phyloP scores from a whole-genome alignment of 352 stramenopile species.

The Phytophthora boehmeriae region DNA sequence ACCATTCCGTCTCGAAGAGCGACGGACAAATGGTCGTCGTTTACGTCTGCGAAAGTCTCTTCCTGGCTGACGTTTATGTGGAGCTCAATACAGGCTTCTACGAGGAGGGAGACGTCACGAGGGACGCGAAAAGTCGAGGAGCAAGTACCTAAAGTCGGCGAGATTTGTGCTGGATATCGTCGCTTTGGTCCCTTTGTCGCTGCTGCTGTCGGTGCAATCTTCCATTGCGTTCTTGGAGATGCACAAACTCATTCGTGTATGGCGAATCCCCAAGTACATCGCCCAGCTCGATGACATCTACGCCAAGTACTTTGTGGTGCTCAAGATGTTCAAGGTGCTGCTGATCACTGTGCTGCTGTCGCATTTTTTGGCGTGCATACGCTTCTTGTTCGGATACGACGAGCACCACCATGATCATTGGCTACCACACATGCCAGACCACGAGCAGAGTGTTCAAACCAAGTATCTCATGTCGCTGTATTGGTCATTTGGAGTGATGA shows the following conservation, averaged over 20 bases:
- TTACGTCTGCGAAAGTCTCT: constrained; percentile 64
- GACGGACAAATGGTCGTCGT: constrained; percentile 39
- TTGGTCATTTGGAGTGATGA: constrained; percentile 68
- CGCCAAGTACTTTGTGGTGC: constrained; percentile 53
- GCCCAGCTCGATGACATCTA: constrained; percentile 62
- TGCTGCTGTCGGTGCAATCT: constrained; percentile 30
- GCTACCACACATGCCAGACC: constrained; percentile 34
- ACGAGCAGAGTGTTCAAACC: constrained; percentile 24
- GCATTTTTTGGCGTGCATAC: constrained; percentile 63
- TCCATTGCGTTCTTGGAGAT: constrained; percentile 61
- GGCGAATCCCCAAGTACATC: constrained; percentile 62
- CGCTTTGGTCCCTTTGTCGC: constrained; percentile 49
- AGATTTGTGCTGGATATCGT: constrained; percentile 57
- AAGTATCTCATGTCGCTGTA: constrained; percentile 70
- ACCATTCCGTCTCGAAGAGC: constrained; percentile 16
- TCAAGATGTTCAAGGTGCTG: constrained; percentile 76
- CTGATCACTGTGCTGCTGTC: constrained; percentile 52
- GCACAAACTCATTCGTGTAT: constrained; percentile 60
- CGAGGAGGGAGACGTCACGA: constrained; percentile 61
- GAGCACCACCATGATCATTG: constrained; percentile 52
- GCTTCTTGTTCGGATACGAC: constrained; percentile 63
- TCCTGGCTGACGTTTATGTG: constrained; percentile 60
- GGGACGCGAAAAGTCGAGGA: constrained; percentile 52
- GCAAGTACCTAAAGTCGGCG: constrained; percentile 60
- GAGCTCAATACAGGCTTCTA: constrained; percentile 79